Percentiles rank a stretch among this genome's conserved stretches.
These are phyloP conservation scores for Lactarius sp. DNA, from an alignment of 768 basidiomycete species.

Conservation along the genomic window DNA sequence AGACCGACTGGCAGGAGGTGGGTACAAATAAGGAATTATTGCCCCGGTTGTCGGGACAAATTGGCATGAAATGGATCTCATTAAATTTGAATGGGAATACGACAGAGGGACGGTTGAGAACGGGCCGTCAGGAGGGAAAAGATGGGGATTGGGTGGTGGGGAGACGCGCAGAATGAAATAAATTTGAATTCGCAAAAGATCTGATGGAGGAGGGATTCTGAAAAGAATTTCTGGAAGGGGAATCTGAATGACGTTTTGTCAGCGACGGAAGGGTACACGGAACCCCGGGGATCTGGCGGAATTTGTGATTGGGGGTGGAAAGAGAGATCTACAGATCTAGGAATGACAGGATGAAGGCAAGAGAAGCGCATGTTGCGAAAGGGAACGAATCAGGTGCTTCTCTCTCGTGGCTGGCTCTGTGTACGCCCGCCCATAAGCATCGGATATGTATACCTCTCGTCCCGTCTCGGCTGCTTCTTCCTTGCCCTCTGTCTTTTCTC, in stretches of 20 bases:
- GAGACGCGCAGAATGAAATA: conserved; percentile 14
- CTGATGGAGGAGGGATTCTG: conserved; percentile 23
- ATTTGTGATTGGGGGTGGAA: conserved; percentile 20
- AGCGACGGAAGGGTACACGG: conserved; percentile 29
- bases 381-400: conserved; percentile 27
- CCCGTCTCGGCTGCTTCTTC: conserved; percentile 25
- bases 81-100: conserved; percentile 20
- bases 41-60: conserved; percentile 19
- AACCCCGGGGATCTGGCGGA: conserved; percentile 26
- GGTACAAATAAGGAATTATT: conserved; percentile 19
- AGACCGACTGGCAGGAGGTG: conserved; percentile 9
- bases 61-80: conserved; percentile 17
- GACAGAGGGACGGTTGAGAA: conserved; percentile 17
- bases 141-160: conserved; percentile 27
- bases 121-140: conserved; percentile 19
- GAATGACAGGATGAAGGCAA: conserved; percentile 17
- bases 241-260: conserved; percentile 29
- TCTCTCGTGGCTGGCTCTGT: conserved; percentile 23
- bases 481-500: conserved; percentile 25
- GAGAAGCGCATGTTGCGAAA: conserved; percentile 17
- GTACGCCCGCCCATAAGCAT: conserved; percentile 11
- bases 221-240: conserved; percentile 26
- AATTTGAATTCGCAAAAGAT: conserved; percentile 27
- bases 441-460: conserved; percentile 25
- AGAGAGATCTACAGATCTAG: conserved; percentile 10